A percentile compares a stretch with the other conserved stretches of the same genome.
These are phyloP conservation scores for Chlorella sorokiniana DNA, from an alignment of 139 green algal species.

Conservation along the genomic window DNA sequence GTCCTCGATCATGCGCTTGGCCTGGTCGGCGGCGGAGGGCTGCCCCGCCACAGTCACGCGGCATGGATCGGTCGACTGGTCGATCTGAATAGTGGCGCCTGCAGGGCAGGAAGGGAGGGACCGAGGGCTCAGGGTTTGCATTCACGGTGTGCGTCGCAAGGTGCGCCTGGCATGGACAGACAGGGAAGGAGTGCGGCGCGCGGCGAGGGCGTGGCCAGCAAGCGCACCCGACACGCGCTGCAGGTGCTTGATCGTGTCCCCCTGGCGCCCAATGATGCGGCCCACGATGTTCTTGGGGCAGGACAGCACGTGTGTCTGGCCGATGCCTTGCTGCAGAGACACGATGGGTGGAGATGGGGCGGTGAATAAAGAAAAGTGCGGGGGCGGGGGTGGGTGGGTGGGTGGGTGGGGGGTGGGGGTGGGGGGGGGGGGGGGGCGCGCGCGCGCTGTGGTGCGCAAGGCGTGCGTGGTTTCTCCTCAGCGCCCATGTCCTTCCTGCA, in stretches of 20 bases:
- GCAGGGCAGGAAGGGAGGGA: constrained; percentile 52
- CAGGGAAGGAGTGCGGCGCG: too few species aligned
- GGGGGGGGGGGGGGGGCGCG: too few species aligned
- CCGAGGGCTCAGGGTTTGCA: too few species aligned
- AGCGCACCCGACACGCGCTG: constrained; percentile 25
- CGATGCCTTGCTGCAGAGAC: constrained; percentile 40
- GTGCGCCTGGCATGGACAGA: too few species aligned
- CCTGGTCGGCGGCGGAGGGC: constrained; percentile 44
- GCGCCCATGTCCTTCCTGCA: too few species aligned
- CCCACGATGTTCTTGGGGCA: constrained; percentile 83
- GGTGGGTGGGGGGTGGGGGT: too few species aligned
- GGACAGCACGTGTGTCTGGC: constrained; percentile 29
- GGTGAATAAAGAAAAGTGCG: background rate
- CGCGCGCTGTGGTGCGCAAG: too few species aligned
- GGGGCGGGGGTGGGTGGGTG: background rate
- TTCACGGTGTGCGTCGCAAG: too few species aligned
- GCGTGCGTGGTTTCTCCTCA: too few species aligned
- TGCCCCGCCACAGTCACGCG: constrained; percentile 86
- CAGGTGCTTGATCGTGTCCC: constrained; percentile 92
- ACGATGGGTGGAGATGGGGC: too few species aligned
- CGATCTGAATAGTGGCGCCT: constrained; percentile 67
- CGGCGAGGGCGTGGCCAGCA: background rate
- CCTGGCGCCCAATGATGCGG: constrained; percentile 91
- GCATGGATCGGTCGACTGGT: constrained; percentile 68
- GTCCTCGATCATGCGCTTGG: constrained; percentile 45